phyloP scores from a whole-genome alignment of 2,329 filamentous ascomycete genomes.

The Colletotrichum abscissum region DNA sequence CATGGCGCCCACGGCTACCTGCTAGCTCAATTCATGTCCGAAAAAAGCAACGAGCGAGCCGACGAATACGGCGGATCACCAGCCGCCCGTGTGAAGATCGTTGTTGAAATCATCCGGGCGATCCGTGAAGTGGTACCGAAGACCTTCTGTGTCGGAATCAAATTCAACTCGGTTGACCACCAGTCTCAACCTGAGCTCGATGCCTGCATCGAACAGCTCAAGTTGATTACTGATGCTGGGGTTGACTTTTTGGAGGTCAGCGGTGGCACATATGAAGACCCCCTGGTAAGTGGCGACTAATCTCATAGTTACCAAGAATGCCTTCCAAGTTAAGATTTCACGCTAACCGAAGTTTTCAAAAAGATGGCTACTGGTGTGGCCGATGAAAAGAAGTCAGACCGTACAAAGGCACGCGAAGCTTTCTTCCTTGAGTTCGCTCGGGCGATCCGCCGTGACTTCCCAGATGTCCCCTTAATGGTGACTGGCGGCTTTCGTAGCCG shows the following conservation, averaged over 20 bases:
- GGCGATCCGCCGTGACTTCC: conserved; percentile 58
- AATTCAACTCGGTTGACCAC: conserved; percentile 69
- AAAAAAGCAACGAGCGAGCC: conserved; percentile 60
- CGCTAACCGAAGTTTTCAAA: background rate
- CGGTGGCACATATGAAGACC: conserved; percentile 70
- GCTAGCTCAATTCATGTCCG: conserved; percentile 65
- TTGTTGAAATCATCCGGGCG: conserved; percentile 61
- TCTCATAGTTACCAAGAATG: background rate
- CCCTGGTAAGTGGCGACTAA: conserved; percentile 48
- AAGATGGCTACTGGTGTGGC: conserved; percentile 21
- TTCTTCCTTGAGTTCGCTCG: conserved; percentile 76
- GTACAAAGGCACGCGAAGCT: conserved; percentile 68
- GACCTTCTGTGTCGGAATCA: conserved; percentile 62
- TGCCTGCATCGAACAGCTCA: conserved; percentile 69
- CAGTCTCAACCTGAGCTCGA: conserved; percentile 56
- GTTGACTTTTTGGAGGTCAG: conserved; percentile 78
- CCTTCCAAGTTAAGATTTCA: conserved; percentile 40
- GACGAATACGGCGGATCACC: conserved; percentile 67
- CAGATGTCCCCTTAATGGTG: conserved; percentile 62
- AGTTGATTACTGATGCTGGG: conserved; percentile 57
- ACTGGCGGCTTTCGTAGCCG: conserved; percentile 72
- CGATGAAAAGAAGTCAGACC: conserved; percentile 46
- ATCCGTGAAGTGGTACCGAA: conserved; percentile 50
- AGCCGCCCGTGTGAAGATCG: conserved; percentile 58
- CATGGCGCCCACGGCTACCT: conserved; percentile 69